phyloP scores from a whole-genome alignment of 257 asterid species.

The Mitragyna speciosa region DNA sequence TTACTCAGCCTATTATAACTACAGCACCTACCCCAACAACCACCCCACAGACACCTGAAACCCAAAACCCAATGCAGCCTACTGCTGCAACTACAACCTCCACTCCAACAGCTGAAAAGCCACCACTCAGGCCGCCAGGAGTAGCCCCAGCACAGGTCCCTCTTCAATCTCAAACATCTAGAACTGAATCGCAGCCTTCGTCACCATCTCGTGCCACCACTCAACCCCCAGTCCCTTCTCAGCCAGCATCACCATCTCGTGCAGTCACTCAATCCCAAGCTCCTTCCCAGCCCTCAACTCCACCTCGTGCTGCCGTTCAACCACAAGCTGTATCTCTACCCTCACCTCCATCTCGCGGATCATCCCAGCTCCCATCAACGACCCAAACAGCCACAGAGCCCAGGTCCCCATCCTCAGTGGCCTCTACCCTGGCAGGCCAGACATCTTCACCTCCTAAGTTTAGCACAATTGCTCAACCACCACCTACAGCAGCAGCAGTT shows the following conservation, averaged over 20 bases:
- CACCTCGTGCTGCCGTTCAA: constrained; percentile 35
- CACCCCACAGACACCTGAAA: constrained; percentile 1
- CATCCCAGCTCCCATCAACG: constrained; percentile 22
- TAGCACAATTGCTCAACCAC: constrained; percentile 10
- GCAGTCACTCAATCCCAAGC: constrained; percentile 36
- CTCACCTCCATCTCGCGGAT: constrained; percentile 32
- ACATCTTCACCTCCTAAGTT: constrained; percentile 37
- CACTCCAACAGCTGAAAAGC: constrained; percentile 22
- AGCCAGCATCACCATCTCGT: constrained; percentile 39
- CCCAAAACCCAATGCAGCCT: constrained; percentile 2
- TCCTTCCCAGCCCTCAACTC: constrained; percentile 48
- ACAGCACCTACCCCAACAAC: constrained; percentile 21
- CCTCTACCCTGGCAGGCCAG: constrained; percentile 34
- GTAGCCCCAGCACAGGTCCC: constrained; percentile 18
- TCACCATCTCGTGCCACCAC: constrained; percentile 37
- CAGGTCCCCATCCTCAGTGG: constrained; percentile 27
- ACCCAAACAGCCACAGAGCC: constrained; percentile 35
- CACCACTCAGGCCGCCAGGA: constrained; percentile 31
- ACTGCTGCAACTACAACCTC: constrained; percentile 18
- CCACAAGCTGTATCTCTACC: constrained; percentile 26
- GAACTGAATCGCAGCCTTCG: constrained; percentile 32
- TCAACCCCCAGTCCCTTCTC: constrained; percentile 34
- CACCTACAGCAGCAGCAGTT: constrained; percentile 8
- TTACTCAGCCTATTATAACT: constrained; percentile 12
- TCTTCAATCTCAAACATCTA: constrained; percentile 21